phyloP scores from a whole-genome alignment of 2,329 filamentous ascomycete genomes.

The Hypoxylon sp. region DNA sequence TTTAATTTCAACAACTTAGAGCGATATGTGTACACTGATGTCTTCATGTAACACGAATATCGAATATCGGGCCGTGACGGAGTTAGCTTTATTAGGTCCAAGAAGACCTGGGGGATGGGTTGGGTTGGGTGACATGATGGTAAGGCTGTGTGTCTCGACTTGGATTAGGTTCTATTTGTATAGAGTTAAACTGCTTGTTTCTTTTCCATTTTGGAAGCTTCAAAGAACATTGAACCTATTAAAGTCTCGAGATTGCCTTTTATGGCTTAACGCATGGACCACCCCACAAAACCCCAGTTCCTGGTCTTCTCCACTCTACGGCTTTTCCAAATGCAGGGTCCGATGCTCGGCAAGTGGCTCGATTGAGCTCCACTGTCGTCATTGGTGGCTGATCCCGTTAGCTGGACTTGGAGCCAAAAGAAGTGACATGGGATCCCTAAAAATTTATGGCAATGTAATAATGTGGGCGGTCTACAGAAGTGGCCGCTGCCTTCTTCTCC shows the following conservation, averaged over 20 bases:
- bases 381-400: conserved; percentile 44
- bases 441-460: conserved; percentile 39
- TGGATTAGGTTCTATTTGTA: not conserved
- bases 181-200: not conserved
- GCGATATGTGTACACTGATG: not conserved
- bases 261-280: conserved; percentile 34
- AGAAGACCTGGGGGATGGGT: not conserved
- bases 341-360: conserved; percentile 46
- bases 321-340: conserved; percentile 47
- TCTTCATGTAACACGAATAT: not conserved
- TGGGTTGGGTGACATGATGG: no score
- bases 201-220: conserved; percentile 2
- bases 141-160: not conserved
- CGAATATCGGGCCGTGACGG: not conserved
- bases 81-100: not conserved
- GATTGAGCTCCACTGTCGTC: conserved; percentile 46
- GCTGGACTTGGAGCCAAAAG: conserved; percentile 25
- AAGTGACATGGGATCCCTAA: conserved; percentile 42
- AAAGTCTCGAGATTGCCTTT: conserved; percentile 17
- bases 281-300: conserved; percentile 34
- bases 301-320: conserved; percentile 38
- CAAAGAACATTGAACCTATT: not conserved
- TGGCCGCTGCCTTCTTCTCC: conserved; percentile 36
- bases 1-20: not conserved
- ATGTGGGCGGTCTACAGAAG: conserved; percentile 40